Evolutionary conservation across 768 basidiomycete genomes (phyloP), one percentile per base, ranked within the genome.

Genomic region (Lactarius psammicola): DNA sequence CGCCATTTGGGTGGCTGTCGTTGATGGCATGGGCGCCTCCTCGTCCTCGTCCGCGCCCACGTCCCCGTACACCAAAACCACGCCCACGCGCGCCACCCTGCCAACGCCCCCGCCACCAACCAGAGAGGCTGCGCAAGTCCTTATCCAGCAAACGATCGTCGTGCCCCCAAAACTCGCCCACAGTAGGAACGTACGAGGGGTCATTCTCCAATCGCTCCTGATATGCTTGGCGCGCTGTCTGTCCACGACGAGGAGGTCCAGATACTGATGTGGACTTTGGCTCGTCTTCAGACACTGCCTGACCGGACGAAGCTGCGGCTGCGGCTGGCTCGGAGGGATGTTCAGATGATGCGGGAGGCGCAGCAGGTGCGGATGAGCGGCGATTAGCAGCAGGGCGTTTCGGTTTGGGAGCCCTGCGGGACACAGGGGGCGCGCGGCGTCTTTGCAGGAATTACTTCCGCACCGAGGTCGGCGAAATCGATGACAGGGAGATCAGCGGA

Each of bases 161-260:
- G 73, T 97, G 95, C 5, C 91, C 88, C 94, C 93, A 97, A 73
- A 97, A 97, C 68, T 88, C 89, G 62, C 95, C 95, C 28, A 95
- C 90, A 30, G 87, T 89, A 28, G 95, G 95, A 33, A 93, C 90
- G 74, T 88, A 94, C 2, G 92, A 91, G 2, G 95, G 94, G 74
- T 97, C 95, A 13, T 77, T 80, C 64, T 92, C 88, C 30, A 96
- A 80, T 34, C 88, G 86, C 68, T 91, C 84, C 68, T 92, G 88
- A 76, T 97, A 96, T 23, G 87, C 90, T 74, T 94, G 92, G 56
- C 94, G 90, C 44, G 87, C 91, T 28, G 84, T 82, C 64, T 85
- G 86, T 4, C 84, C 84, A 3, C 80, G 70, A 26, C 78, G 77
- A 18, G 81, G 82, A 57, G 58, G 74, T 64, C 68, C 59, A 57